Percentiles rank a stretch among this genome's conserved stretches.
Evolutionary conservation across 495 filamentous ascomycete genomes (phyloP).

Genomic region (Extremus antarcticus): DNA sequence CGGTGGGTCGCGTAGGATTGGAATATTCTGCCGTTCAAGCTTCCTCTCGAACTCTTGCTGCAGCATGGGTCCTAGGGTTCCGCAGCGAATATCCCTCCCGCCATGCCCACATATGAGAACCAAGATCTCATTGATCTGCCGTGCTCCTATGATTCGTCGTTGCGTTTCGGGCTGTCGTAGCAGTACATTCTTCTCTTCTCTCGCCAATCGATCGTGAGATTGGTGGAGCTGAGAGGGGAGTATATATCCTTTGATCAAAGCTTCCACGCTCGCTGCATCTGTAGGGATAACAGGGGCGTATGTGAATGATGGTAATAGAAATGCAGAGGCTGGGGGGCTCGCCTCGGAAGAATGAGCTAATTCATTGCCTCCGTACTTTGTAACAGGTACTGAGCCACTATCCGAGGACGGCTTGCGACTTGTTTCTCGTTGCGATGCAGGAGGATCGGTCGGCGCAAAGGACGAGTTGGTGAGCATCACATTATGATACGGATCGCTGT

Average conservation of each 20-base stretch:
- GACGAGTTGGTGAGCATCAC: slow-evolving; percentile 63
- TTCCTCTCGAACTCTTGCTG: slow-evolving; percentile 36
- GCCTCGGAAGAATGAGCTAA: slow-evolving; percentile 13
- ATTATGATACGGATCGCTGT: slow-evolving; percentile 70
- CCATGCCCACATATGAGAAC: slow-evolving; percentile 81
- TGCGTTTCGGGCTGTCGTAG: slow-evolving; percentile 24
- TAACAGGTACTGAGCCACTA: background rate
- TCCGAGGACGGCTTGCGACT: background rate
- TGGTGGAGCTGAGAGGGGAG: slow-evolving; percentile 49
- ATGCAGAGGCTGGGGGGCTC: slow-evolving; percentile 45
- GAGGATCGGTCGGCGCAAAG: slow-evolving; percentile 38
- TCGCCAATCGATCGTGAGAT: slow-evolving; percentile 43
- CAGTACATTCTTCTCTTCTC: slow-evolving; percentile 35
- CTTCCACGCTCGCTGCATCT: slow-evolving; percentile 37
- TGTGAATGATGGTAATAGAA: slow-evolving; percentile 69
- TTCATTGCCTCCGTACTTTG: slow-evolving; percentile 2
- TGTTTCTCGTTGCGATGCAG: slow-evolving; percentile 6
- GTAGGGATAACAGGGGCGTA: slow-evolving; percentile 61
- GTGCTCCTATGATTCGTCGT: slow-evolving; percentile 29
- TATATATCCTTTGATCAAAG: slow-evolving; percentile 47
- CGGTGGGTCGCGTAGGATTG: slow-evolving; percentile 9
- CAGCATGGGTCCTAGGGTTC: slow-evolving; percentile 59
- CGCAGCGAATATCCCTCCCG: slow-evolving; percentile 68
- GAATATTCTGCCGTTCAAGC: slow-evolving; percentile 16
- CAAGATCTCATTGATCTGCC: slow-evolving; percentile 54